Evolutionary conservation across 805 yeast species (phyloP), one percentile per base, ranked within the genome.

Genomic region (Candida lessepsii): DNA sequence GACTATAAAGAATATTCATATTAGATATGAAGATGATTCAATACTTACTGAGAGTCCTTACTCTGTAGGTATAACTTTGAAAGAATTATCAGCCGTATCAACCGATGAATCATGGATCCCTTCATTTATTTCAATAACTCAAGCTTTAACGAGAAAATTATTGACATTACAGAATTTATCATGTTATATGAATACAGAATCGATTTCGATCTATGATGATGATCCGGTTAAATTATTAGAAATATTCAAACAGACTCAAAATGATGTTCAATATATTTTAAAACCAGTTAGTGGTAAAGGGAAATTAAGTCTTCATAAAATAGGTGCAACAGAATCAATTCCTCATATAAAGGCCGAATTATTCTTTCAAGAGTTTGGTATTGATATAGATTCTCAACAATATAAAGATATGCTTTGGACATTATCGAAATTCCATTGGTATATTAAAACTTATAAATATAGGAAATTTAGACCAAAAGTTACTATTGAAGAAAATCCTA

Each of bases 201-300:
- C 80, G 0, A 49, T 52, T 1, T 64, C 83, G 0, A 67, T 82
- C 8, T 66, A 65, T 46, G 51, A 65, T 1, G 76, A 69, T 1
- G 77, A 77, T 47, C 70, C 64, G 11, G 80, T 71, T 2, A 69
- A 65, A 29, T 62, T 83, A 23, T 52, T 82, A 9, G 50, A 55
- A n/a, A 61, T 58, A 11, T 80, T 84, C 53, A 42, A 42, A 35
- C 9, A 34, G 6, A 8, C 27, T 11, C 34, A 32, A 9, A 24
- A 41, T 1, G 56, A 52, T 8, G 40, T 70, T 21, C 85, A 83
- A 48, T 83, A 72, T 50, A 65, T 93, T 7, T 63, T 93, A 44
- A 76, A 82, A 41, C 99, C 99, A 0, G 96, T 93, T 1, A 79
- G 88, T 8, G 98, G 98, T 18, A 69, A 73, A 29, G 98, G 98